These are phyloP conservation scores for Noccaea bulbosa DNA, from an alignment of 345 rosid species.

Conservation along the genomic window DNA sequence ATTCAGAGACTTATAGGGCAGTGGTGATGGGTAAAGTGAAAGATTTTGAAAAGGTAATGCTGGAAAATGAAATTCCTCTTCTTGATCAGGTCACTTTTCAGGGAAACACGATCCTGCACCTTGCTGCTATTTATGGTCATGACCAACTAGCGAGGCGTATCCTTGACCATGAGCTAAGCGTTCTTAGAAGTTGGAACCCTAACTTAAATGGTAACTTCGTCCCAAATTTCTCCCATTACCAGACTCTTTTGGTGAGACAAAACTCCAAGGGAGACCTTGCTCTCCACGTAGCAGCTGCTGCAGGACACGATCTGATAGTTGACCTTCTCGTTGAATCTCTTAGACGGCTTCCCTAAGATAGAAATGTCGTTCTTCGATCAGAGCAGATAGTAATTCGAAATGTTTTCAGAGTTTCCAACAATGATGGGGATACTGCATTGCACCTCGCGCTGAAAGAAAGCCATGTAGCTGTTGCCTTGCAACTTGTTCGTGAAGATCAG, in stretches of 20 bases:
- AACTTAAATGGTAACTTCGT: slow-evolving; percentile 17
- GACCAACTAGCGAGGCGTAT: slow-evolving; percentile 15
- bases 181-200: slow-evolving; percentile 31
- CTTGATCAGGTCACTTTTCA: slow-evolving; percentile 37
- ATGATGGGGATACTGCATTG: slow-evolving; percentile 40
- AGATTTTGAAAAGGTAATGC: slow-evolving; percentile 23
- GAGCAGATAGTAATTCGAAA: slow-evolving; percentile 20
- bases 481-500: slow-evolving; percentile 25
- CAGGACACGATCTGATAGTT: slow-evolving; percentile 24
- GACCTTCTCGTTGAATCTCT: background rate
- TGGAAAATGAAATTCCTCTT: slow-evolving; percentile 22
- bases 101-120: slow-evolving; percentile 31
- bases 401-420: slow-evolving; percentile 24
- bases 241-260: slow-evolving; percentile 23
- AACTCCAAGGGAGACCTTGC: slow-evolving; percentile 35
- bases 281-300: slow-evolving; percentile 40
- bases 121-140: slow-evolving; percentile 32
- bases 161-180: slow-evolving; percentile 28
- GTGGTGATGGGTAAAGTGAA: slow-evolving; percentile 35
- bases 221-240: slow-evolving; percentile 23
- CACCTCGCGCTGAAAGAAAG: slow-evolving; percentile 33
- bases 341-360: slow-evolving; percentile 19
- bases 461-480: slow-evolving; percentile 28
- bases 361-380: slow-evolving; percentile 5
- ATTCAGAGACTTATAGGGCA: slow-evolving; percentile 24